Evolutionary conservation across 345 rosid species (phyloP), one percentile per base, ranked within the genome.

Genomic region (Diplotaxis tenuifolia): DNA sequence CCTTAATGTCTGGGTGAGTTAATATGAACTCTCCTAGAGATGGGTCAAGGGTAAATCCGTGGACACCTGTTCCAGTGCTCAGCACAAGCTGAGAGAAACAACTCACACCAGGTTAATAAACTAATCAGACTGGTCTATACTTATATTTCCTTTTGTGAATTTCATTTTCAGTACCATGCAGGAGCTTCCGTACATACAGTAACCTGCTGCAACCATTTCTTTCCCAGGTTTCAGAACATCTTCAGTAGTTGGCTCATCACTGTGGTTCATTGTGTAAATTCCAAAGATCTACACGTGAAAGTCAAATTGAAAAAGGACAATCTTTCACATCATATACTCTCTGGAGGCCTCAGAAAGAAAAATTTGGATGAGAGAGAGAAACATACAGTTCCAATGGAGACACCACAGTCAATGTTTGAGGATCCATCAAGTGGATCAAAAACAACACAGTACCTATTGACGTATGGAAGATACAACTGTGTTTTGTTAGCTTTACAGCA

Each of bases 351-450:
- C 19, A 15, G 50, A 5, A n/a, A n/a, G 68, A 31, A 58, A 31
- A 58, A 65, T n/a, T 20, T n/a, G 25, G 67, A 7, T 47, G 52
- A 52, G 69, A 60, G 52, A 52, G 69, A 60, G 63, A 29, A 55
- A 21, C 80, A 47, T 86, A 94, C 98, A 7, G 99, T 92, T 82
- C 99, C 99, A 78, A 95, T 95, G 54, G 97, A 88, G 69, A 95
- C 99, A 16, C 92, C 99, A 60, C 99, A 95, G 72, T 95, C 97
- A 36, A 95, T 95, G 84, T 95, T 95, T 45, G 99, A 95, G 42
- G 97, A 95, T 29, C 99, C 99, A 83, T 92, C 99, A 83, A 95
- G 82, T 8, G 99, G 98, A 89, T 95, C 99, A 62, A 95, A 95
- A 75, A 84, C 94, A 82, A 92, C 98, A 77, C 92, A 86, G 73